Evolutionary conservation across 306 rosid species (phyloP).

Genomic region (Malus sylvestris): DNA sequence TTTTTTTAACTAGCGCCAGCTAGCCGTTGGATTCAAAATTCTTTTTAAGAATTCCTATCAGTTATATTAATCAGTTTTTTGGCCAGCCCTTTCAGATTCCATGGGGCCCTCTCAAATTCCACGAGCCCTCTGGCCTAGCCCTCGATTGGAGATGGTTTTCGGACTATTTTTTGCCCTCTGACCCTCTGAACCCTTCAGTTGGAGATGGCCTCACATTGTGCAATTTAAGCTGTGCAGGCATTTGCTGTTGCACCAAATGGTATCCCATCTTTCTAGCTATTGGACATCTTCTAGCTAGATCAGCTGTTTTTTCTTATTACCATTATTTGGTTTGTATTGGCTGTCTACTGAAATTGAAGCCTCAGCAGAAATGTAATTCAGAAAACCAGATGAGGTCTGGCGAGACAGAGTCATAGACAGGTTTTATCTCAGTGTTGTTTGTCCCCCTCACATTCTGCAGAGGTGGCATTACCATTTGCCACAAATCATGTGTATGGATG

Average conservation of each 20-base stretch:
- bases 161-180: too few relatives aligned
- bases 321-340: neutral
- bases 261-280: neutral
- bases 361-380: neutral
- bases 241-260: conserved; percentile 2
- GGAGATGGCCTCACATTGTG: neutral
- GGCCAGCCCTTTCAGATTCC: too few relatives aligned
- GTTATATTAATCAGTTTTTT: too few relatives aligned
- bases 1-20: too few relatives aligned
- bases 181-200: too few relatives aligned
- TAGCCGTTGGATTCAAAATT: too few relatives aligned
- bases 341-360: neutral
- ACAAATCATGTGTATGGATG: neutral
- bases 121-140: too few relatives aligned
- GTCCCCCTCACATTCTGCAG: neutral
- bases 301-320: too few relatives aligned
- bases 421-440: neutral
- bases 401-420: conserved; percentile 1
- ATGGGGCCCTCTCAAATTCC: too few relatives aligned
- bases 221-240: conserved; percentile 7
- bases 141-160: too few relatives aligned
- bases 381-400: neutral
- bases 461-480: neutral
- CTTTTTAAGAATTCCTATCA: too few relatives aligned
- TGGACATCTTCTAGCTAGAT: too few relatives aligned